phyloP scores from a whole-genome alignment of 1,139 yeast species.

The Geotrichum histeridarum region DNA sequence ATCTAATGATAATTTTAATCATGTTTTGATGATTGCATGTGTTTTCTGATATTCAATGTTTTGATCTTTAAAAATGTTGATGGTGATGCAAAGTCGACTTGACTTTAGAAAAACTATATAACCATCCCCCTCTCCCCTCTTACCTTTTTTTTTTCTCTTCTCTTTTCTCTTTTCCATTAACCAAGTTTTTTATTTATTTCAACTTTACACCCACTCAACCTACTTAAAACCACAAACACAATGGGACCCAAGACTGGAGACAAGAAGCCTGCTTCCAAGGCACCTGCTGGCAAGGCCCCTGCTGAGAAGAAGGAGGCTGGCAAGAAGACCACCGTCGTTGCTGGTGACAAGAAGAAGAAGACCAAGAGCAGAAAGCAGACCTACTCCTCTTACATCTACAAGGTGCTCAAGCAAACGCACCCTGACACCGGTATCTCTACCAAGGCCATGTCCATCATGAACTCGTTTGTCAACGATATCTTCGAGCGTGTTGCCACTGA shows the following conservation, averaged over 20 bases:
- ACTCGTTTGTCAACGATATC: constrained; percentile 91
- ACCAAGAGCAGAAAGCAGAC: constrained; percentile 97
- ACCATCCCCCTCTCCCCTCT: constrained; percentile 10
- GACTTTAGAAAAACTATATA: constrained; percentile 4
- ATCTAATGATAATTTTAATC: too few species aligned
- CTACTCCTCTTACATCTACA: constrained; percentile 96
- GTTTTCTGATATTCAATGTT: too few species aligned
- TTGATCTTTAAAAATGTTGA: too few species aligned
- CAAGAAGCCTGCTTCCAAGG: constrained; percentile 61
- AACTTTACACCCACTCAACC: not conserved
- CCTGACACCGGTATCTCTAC: constrained; percentile 99
- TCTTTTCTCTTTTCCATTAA: constrained; percentile 26
- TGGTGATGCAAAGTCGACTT: too few species aligned
- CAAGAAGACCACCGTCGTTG: constrained; percentile 71
- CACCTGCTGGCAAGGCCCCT: constrained; percentile 96
- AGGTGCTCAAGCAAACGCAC: constrained; percentile 97
- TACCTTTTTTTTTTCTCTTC: constrained; percentile 1
- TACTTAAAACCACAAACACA: constrained; percentile 9
- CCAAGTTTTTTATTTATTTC: constrained; percentile 14
- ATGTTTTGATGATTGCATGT: too few species aligned
- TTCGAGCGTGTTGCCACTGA: constrained; percentile 69
- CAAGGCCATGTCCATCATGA: constrained; percentile 98
- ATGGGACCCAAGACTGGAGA: constrained; percentile 92
- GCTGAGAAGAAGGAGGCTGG: constrained; percentile 86
- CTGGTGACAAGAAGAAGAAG: constrained; percentile 88